A percentile compares a stretch with the other conserved stretches of the same genome.
Conservation (phyloP, 768 basidiomycete species). For the Lactarius sp. region DNA sequence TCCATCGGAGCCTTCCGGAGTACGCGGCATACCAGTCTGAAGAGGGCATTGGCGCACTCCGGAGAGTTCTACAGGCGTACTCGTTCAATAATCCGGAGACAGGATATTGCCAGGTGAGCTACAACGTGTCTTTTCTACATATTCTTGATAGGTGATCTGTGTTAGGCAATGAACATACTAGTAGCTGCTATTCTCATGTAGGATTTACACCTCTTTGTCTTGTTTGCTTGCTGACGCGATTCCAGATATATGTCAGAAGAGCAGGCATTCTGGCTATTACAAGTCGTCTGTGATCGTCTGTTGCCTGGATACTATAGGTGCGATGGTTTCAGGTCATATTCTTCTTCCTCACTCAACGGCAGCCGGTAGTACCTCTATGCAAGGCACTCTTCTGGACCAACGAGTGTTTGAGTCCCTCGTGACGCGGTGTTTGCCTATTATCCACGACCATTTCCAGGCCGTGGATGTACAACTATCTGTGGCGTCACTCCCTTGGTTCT, state of each 20-base stretch:
- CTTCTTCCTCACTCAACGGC: slow-evolving; percentile 16
- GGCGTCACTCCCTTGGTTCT: slow-evolving; percentile 96
- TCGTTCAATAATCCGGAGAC: slow-evolving; percentile 92
- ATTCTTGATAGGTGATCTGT: slow-evolving; percentile 7
- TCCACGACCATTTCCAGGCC: slow-evolving; percentile 84
- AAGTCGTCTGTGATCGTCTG: slow-evolving; percentile 90
- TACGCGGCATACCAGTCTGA: slow-evolving; percentile 93
- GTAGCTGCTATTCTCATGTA: slow-evolving; percentile 93
- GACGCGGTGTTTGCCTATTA: slow-evolving; percentile 81
- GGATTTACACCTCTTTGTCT: slow-evolving; percentile 27
- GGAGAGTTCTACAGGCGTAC: slow-evolving; percentile 92
- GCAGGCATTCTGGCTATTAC: slow-evolving; percentile 95
- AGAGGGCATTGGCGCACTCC: slow-evolving; percentile 76
- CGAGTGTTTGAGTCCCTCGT: slow-evolving; percentile 97
- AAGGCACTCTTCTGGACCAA: slow-evolving; percentile 97
- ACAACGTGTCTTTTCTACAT: background rate
- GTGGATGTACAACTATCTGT: slow-evolving; percentile 97
- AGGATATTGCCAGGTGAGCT: slow-evolving; percentile 84
- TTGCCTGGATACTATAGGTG: slow-evolving; percentile 97
- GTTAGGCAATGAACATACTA: slow-evolving; percentile 93
- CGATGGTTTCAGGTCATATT: slow-evolving; percentile 28
- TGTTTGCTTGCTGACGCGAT: slow-evolving; percentile 7
- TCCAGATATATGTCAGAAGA: slow-evolving; percentile 98
- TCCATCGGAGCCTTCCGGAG: slow-evolving; percentile 93
- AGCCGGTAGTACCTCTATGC: slow-evolving; percentile 82